Evolutionary conservation across 441 rosid genomes (phyloP).

Genomic region (Eutrema salsugineum): DNA sequence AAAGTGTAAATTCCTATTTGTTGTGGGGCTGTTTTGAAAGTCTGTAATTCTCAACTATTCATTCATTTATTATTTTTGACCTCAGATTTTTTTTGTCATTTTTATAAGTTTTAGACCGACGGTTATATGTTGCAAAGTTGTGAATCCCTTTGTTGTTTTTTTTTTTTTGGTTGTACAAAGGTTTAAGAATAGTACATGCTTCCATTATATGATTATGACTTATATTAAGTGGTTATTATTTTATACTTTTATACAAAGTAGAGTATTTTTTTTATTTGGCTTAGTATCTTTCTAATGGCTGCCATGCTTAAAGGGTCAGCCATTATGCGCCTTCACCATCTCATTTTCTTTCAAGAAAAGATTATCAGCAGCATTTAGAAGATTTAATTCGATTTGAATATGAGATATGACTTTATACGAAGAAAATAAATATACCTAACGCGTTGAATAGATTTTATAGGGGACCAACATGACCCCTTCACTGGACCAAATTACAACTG

Average conservation of each 20-base stretch:
- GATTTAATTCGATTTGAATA: not conserved
- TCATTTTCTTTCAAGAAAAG: not conserved
- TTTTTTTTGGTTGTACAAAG: conserved; percentile 34
- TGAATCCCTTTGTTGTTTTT: not conserved
- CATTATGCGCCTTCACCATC: not conserved
- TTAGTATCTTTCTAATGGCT: too few relatives aligned
- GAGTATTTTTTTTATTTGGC: too few relatives aligned
- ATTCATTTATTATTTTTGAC: conserved; percentile 33
- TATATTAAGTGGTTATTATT: not conserved
- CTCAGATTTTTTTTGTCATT: conserved; percentile 12
- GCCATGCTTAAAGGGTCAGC: too few relatives aligned
- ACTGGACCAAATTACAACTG: conserved; percentile 10
- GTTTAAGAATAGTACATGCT: not conserved
- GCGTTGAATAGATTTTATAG: not conserved
- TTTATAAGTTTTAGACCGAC: not conserved
- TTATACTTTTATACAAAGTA: too few relatives aligned
- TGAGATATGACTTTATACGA: not conserved
- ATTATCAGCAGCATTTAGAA: not conserved
- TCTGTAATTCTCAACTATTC: conserved; percentile 17
- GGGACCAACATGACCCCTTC: not conserved
- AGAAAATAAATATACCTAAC: not conserved
- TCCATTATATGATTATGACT: not conserved
- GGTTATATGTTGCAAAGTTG: conserved; percentile 16
- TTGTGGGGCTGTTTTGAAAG: conserved; percentile 20
- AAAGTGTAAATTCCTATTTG: conserved; percentile 29